phyloP scores from a whole-genome alignment of 257 asterid genomes.

The Solanum pinnatisectum region DNA sequence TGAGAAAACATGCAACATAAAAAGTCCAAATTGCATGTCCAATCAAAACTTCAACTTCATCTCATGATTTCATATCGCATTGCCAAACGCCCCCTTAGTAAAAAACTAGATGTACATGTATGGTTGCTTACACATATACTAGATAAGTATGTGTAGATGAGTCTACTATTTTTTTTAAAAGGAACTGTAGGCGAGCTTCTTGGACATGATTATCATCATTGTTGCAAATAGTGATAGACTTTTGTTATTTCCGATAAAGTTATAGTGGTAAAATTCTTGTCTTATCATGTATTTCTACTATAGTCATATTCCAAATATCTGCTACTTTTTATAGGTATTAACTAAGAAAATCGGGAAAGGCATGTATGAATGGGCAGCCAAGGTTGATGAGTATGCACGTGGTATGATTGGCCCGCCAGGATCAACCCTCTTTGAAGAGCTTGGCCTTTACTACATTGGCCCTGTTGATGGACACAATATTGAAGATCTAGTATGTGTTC shows the following conservation, averaged over 20 bases:
- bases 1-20: background rate
- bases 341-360: conserved; percentile 74
- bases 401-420: conserved; percentile 94
- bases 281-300: background rate
- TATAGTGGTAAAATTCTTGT: background rate
- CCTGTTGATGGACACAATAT: conserved; percentile 91
- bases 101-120: background rate
- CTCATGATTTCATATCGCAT: background rate
- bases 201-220: background rate
- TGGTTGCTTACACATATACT: background rate
- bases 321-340: conserved; percentile 41
- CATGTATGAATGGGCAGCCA: conserved; percentile 96
- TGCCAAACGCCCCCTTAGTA: background rate
- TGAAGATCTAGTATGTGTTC: conserved; percentile 74
- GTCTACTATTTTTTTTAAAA: background rate
- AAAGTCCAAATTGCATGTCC: background rate
- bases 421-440: conserved; percentile 92
- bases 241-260: background rate
- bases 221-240: background rate
- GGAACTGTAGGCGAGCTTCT: background rate
- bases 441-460: conserved; percentile 87
- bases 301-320: conserved; percentile 1
- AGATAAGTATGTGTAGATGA: background rate
- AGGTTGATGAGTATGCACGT: conserved; percentile 85
- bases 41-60: background rate